Conservation (phyloP, 2,329 filamentous ascomycete species). For the Ambrosiella beaveri region DNA sequence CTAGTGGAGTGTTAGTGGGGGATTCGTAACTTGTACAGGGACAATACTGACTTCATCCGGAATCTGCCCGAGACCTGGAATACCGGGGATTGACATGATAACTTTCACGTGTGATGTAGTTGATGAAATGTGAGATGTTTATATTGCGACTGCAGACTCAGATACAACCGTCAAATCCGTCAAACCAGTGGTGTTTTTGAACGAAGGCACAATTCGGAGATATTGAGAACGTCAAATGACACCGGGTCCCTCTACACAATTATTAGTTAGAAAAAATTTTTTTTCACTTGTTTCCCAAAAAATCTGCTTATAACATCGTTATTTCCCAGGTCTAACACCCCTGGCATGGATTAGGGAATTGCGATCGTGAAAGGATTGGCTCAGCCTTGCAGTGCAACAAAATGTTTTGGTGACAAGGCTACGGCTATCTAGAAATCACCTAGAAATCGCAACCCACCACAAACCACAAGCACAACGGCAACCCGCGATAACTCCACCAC, state of each 20-base stretch:
- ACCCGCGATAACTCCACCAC: no score
- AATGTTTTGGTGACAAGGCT: neutral
- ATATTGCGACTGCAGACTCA: neutral
- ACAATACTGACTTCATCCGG: conserved; percentile 34
- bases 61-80: conserved; percentile 56
- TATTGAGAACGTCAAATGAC: no score
- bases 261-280: no score
- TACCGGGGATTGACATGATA: conserved; percentile 57
- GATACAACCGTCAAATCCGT: neutral
- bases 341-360: neutral
- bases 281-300: no score
- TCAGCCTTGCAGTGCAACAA: neutral
- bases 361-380: neutral
- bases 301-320: neutral
- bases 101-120: neutral
- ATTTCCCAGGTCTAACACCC: neutral
- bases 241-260: no score
- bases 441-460: neutral
- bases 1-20: neutral
- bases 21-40: conserved; percentile 14
- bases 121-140: neutral
- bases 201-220: no score
- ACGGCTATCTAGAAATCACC: neutral
- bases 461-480: no score
- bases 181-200: no score